phyloP scores from a whole-genome alignment of 306 rosid species.

The Pterocarpus macrocarpus region DNA sequence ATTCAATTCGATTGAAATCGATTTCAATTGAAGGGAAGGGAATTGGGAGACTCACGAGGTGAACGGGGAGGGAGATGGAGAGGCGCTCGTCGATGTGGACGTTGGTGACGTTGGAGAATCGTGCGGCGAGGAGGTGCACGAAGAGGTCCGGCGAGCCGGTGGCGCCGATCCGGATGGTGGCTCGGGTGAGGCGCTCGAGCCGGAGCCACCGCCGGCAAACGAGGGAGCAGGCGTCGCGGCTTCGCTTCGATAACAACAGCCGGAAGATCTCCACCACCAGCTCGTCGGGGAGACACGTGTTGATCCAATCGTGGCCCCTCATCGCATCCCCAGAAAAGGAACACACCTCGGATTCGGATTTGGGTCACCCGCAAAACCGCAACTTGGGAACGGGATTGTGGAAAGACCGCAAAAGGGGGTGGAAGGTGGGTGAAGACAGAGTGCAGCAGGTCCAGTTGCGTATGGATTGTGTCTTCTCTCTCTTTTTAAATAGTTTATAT shows the following conservation, averaged over 20 bases:
- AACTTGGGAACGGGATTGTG: neutral
- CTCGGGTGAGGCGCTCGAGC: constrained; percentile 81
- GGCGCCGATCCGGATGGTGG: constrained; percentile 82
- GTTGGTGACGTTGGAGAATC: constrained; percentile 70
- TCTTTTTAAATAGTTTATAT: neutral
- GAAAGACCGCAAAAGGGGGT: neutral
- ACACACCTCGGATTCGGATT: neutral
- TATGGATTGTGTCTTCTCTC: neutral
- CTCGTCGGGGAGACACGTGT: constrained; percentile 82
- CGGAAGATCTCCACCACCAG: constrained; percentile 80
- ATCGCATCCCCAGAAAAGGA: neutral
- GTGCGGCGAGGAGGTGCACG: constrained; percentile 66
- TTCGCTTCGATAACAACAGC: constrained; percentile 64
- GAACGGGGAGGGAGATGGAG: constrained; percentile 63
- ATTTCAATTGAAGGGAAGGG: neutral
- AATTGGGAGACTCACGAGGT: constrained; percentile 51
- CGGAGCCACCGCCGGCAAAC: constrained; percentile 91
- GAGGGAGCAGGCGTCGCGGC: constrained; percentile 86
- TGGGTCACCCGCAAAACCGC: neutral
- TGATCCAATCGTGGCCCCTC: constrained; percentile 83
- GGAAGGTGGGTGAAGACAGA: neutral
- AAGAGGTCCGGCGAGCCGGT: constrained; percentile 76
- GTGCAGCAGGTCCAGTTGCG: constrained; percentile 26
- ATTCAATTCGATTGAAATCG: neutral
- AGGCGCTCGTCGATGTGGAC: constrained; percentile 85